Percentiles rank a stretch among this genome's conserved stretches.
These are phyloP conservation scores for Astrocystis sublimbata DNA, from an alignment of 495 filamentous ascomycete species.

Conservation along the genomic window DNA sequence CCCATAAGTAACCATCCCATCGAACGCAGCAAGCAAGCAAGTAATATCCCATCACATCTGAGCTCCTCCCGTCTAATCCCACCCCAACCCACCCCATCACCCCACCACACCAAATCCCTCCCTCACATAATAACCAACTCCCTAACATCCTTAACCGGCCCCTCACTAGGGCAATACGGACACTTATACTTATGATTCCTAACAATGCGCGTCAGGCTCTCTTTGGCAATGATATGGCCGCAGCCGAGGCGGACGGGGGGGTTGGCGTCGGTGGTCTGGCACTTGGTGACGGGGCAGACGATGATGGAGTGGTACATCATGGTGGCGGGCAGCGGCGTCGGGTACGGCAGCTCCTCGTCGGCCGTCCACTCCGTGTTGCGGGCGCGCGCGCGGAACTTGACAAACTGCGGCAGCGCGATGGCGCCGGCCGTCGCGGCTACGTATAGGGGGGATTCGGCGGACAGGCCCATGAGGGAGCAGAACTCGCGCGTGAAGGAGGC, in stretches of 20 bases:
- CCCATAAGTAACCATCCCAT: too few relatives aligned
- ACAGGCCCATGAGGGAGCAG: conserved; percentile 85
- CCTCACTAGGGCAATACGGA: conserved; percentile 92
- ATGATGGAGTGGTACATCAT: conserved; percentile 97
- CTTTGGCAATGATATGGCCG: conserved; percentile 88
- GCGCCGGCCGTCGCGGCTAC: conserved; percentile 88
- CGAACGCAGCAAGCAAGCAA: too few relatives aligned
- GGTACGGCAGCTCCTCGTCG: conserved; percentile 84
- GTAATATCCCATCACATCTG: too few relatives aligned
- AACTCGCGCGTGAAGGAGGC: conserved; percentile 89
- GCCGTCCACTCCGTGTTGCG: conserved; percentile 95
- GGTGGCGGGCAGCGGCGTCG: conserved; percentile 80
- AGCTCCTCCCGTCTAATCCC: too few relatives aligned
- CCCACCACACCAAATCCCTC: background rate
- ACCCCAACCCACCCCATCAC: too few relatives aligned
- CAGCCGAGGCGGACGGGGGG: conserved; percentile 98
- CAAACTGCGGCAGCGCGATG: conserved; percentile 80
- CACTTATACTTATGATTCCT: conserved; percentile 88
- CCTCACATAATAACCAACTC: conserved; percentile 54
- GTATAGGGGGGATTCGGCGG: conserved; percentile 86
- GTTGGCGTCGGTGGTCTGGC: conserved; percentile 89
- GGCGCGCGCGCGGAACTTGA: conserved; percentile 77
- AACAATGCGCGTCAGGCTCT: conserved; percentile 72
- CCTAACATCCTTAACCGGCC: conserved; percentile 69
- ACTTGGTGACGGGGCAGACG: conserved; percentile 95